Percentiles rank a stretch among this genome's conserved stretches.
These are phyloP conservation scores for Trichoderma endophyticum DNA, from an alignment of 2,329 filamentous ascomycete genomes.

Conservation along the genomic window DNA sequence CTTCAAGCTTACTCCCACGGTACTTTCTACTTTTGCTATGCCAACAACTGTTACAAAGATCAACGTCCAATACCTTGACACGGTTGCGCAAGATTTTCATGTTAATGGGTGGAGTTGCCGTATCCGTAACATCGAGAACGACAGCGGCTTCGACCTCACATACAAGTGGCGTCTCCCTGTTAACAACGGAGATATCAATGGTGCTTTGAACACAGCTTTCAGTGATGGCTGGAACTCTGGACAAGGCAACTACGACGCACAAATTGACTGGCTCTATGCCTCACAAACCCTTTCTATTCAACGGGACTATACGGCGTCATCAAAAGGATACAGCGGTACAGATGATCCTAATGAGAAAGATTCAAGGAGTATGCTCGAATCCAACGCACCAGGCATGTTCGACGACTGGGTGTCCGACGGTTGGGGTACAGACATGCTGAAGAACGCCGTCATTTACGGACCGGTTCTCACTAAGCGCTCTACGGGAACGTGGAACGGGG, in stretches of 20 bases:
- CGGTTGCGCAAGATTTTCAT: not conserved
- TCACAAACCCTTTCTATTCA: slow-evolving; percentile 2
- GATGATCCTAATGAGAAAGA: not conserved
- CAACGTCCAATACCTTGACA: slow-evolving; percentile 9
- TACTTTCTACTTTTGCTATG: slow-evolving; percentile 7
- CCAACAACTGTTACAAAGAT: slow-evolving; percentile 12
- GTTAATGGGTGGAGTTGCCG: slow-evolving; percentile 12
- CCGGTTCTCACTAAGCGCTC: slow-evolving; percentile 11
- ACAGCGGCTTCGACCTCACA: not conserved
- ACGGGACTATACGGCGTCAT: slow-evolving; percentile 2
- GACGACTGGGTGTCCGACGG: not conserved
- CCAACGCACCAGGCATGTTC: slow-evolving; percentile 3
- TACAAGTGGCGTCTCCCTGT: slow-evolving; percentile 12
- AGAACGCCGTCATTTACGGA: not conserved
- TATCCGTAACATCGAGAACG: slow-evolving; percentile 3
- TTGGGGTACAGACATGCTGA: slow-evolving; percentile 6
- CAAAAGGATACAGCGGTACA: slow-evolving; percentile 4
- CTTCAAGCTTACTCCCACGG: slow-evolving; percentile 10
- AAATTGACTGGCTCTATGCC: slow-evolving; percentile 11
- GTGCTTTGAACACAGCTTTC: slow-evolving; percentile 1
- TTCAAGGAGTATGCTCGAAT: not conserved
- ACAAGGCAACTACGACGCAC: slow-evolving; percentile 2
- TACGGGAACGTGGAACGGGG: not conserved
- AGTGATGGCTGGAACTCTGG: slow-evolving; percentile 1
- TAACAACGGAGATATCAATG: not conserved